Percentiles rank a stretch among this genome's conserved stretches.
These are phyloP conservation scores for Trametes cingulata DNA, from an alignment of 768 basidiomycete species.

Conservation along the genomic window DNA sequence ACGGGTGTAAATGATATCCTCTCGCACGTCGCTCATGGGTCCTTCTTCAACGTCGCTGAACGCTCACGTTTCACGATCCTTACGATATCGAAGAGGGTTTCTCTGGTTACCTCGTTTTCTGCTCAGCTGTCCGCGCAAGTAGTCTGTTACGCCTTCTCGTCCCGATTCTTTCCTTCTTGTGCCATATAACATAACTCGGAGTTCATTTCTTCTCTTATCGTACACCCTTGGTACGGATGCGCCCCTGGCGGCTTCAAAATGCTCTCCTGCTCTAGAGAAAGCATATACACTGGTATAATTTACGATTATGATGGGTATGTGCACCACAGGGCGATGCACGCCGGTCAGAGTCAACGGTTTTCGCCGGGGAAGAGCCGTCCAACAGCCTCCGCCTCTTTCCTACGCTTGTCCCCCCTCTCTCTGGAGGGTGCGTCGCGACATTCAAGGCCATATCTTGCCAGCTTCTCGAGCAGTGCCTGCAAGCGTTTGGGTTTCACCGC, in stretches of 20 bases:
- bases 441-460: conserved; percentile 64
- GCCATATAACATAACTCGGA: conserved; percentile 30
- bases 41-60: conserved; percentile 34
- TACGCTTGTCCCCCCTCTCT: conserved; percentile 69
- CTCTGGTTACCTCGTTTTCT: conserved; percentile 20
- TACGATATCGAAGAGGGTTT: conserved; percentile 36
- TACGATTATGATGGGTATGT: conserved; percentile 18
- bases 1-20: conserved; percentile 57
- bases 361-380: conserved; percentile 74
- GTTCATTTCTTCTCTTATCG: conserved; percentile 21
- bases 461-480: conserved; percentile 75
- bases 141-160: conserved; percentile 11
- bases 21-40: conserved; percentile 50
- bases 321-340: not conserved
- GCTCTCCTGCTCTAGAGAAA: conserved; percentile 27
- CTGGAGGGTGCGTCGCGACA: conserved; percentile 60
- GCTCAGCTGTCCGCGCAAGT: conserved; percentile 20
- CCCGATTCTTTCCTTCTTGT: conserved; percentile 20
- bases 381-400: conserved; percentile 77
- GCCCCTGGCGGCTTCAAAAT: conserved; percentile 28
- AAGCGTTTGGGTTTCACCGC: conserved; percentile 71
- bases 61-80: conserved; percentile 56
- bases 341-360: conserved; percentile 30
- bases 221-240: conserved; percentile 19
- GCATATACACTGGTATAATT: conserved; percentile 30